Evolutionary conservation across 306 rosid genomes (phyloP), one percentile per base, ranked within the genome.

Genomic region (Trichosanthes cucumerina): DNA sequence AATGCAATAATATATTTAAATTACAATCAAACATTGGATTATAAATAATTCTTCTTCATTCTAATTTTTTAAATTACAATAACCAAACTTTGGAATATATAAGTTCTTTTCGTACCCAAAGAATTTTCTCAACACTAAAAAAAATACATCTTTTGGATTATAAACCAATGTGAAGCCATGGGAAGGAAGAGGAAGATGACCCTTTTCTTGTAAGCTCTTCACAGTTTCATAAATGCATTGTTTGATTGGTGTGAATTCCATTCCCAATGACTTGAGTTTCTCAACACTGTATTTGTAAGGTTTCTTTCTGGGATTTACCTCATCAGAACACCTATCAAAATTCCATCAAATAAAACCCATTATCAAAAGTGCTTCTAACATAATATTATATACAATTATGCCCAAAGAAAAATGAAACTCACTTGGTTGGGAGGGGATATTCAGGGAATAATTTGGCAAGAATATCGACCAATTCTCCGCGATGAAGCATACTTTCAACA

Each of bases 381-480:
- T n/a, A n/a, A n/a, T n/a, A n/a, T n/a, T n/a, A n/a, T n/a, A n/a
- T n/a, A n/a, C n/a, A n/a, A n/a, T n/a, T n/a, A n/a, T n/a, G n/a
- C n/a, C n/a, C n/a, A n/a, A n/a, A 43, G 47, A 2, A 6, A 34
- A n/a, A n/a, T n/a, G n/a, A n/a, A n/a, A 66, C 91, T 89, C 85
- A 94, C 98, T 86, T 92, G 86, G 84, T 85, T 14, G 98, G 98
- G 43, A 84, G 28, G 1, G 98, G 98, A 46, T 92, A 95, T 3
- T 95, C 90, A 0, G 97, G 98, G 70, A 92, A 95, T 75, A 78
- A 80, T 57, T 89, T 86, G 69, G 89, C 88, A 0, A 95, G 84
- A 82, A 91, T 95, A 7, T 88, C 93, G 10, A 95, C 92, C 0
- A 95, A 85, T 0, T 92, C 97, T 44, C 90, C 98, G 19, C 97